Evolutionary conservation across 768 basidiomycete genomes (phyloP), one percentile per base, ranked within the genome.

Genomic region (Lentinula sp.): DNA sequence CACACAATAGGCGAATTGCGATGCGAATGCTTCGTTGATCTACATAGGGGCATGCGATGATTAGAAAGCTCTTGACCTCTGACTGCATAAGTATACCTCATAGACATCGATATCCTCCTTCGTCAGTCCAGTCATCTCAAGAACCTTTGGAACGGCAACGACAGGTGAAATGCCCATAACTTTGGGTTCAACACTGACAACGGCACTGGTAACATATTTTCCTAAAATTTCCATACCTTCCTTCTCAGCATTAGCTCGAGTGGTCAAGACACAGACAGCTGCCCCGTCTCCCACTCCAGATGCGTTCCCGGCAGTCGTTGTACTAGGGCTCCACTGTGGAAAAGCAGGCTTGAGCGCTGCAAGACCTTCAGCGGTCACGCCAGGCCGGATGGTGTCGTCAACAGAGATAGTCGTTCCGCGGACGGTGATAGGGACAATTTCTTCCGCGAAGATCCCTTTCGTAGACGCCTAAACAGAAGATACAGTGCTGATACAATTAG

Each of bases 211-310:
- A 35, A 93, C 86, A 75, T 86, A 95, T 74, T 95, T 96, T 18
- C 84, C 95, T 18, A 96, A 62, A 60, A 97, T 83, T 16, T 86
- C 79, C 80, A 93, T 81, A 18, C 88, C 90, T 57, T 92, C 86
- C 63, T 79, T 78, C 72, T 88, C 81, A 2, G 95, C 95, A 52
- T 83, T 81, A 60, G 81, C 83, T 50, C 95, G 79, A n/a, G 91
- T 87, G 2, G 91, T 91, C 64, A 97, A 73, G 51, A 97, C 81
- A 59, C 88, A 86, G 12, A 95, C 70, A 1, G 91, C 95, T 13
- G 93, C 96, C 42, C 97, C 96, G 69, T 99, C 96, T 1, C 95
- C 95, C 15, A 98, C 78, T 9, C 91, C 91, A 63, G 91, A 92
- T 0, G 92, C 88, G 68, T 94, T 94, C 6, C 91, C 92, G 20